Base-by-base conservation (phyloP, 495 filamentous ascomycete species). In the Coniosporium apollinis region DNA sequence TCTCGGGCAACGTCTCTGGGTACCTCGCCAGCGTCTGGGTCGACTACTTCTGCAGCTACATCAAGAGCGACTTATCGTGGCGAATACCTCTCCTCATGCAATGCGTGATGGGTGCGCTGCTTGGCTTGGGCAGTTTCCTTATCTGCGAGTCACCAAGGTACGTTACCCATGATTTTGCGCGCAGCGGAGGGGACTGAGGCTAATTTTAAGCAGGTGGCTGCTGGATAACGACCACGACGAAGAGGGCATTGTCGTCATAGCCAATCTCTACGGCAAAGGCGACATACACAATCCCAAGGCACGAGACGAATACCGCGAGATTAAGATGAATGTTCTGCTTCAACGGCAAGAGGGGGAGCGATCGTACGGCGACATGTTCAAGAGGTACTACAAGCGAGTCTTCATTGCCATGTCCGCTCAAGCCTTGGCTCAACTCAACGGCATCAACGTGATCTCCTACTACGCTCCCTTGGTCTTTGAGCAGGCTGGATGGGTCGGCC, bases 341-440 rank as follows among this genome's bases (percentile, higher is more conserved):
- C 78, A 83, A 51, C 80, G 89, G 13, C 82, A 91, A 57, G 89
- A 96, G 58, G 89, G 91, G 36, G 89, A 94, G 55, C 67, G 87
- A 43, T 76, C 82, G 0, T 97, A 96, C 51, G 44, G 55, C 7
- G 91, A 97, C 44, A 97, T 97, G 89, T 97, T 94, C 65, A 75
- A 64, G 37, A 75, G 89, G 26, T 97, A 97, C 60, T 67, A 67
- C 47, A 86, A 76, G 43, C 83, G 89, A 24, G 84, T 97, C 43
- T 78, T 96, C 50, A 96, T 97, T 58, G 89, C 89, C 55, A 97
- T 97, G 91, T 96, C 89, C 5, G 89, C 89, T 4, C 89, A 97
- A 50, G 82, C 80, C 1, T 69, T 97, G 35, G 91, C 89, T 13
- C 89, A 97, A 55, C 68, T 96, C 16, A 97, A 96, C 59, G 89